Conservation (phyloP, 108 stramenopile species). For the Parmales sp. region DNA sequence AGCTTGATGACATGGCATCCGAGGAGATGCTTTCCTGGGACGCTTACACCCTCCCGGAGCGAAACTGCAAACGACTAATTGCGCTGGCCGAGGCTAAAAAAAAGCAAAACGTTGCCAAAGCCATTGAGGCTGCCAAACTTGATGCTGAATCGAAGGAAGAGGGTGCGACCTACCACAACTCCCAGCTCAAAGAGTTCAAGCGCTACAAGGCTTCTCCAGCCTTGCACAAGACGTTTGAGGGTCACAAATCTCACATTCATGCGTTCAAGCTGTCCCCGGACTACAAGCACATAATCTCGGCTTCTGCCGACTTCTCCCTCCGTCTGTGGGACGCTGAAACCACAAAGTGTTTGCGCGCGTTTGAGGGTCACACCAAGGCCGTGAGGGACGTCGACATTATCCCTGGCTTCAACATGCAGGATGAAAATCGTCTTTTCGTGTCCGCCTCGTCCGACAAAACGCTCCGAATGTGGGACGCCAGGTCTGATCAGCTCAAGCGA, state of each 20-base stretch:
- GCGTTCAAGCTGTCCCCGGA: constrained; percentile 8
- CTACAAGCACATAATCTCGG: background rate
- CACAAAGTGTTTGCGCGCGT: background rate
- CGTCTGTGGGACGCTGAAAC: background rate
- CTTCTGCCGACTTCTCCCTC: background rate
- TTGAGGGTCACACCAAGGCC: constrained; percentile 14
- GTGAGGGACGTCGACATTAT: constrained; percentile 6
- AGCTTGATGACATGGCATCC: background rate
- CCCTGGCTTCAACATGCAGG: constrained; percentile 4
- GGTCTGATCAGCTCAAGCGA: background rate
- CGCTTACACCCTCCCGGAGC: background rate
- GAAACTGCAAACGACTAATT: background rate
- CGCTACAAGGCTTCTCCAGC: constrained; percentile 6
- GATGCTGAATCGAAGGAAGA: constrained; percentile 9
- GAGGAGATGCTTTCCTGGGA: constrained; percentile 9
- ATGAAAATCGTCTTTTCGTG: background rate
- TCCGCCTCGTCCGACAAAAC: background rate
- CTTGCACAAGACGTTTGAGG: background rate
- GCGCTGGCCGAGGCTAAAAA: background rate
- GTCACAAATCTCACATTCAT: background rate
- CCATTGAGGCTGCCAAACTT: too few species aligned
- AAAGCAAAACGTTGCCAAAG: too few species aligned
- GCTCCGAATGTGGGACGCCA: constrained; percentile 11
- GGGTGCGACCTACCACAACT: constrained; percentile 10
- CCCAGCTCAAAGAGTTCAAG: background rate